Base-by-base conservation (phyloP, 352 stramenopile genomes). In the Globisporangium irregulare region DNA sequence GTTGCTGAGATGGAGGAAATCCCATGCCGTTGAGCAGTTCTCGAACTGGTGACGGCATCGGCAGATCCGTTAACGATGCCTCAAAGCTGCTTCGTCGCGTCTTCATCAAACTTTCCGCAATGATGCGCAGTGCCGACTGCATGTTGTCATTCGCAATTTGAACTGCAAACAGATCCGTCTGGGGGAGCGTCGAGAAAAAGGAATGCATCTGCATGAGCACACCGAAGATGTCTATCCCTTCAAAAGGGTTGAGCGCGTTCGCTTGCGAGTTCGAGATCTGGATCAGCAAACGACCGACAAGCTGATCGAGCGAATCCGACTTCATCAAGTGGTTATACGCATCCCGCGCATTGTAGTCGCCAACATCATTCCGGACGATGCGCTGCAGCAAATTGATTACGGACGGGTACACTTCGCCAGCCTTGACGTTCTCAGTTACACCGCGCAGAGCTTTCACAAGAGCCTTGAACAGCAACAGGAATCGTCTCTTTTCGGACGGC, bases 171-270 rank as follows among this genome's bases (percentile, higher is more conserved):
- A 90, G 60, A 48, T 94, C 80, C 8, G 67, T 84, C 50, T 80
- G 68, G 9, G 86, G 79, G 20, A 93, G 73, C 12, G 84, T 94
- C 6, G 84, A 86, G 55, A 95, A 94, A 68, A 94, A 93, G 41
- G 78, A 90, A 63, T 95, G 86, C 86, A 94, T 93, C 65, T 93
- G 82, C 83, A 93, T 93, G 36, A 95, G 73, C 25, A 94, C 80
- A 48, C 83, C 85, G 46, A 90, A 94, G 22, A 96, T 78, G 61
- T 96, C 82, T 59, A 94, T 87, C 12, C 77, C 77, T 70, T 92
- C 84, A 36, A 94, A 94, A 0, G 86, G 85, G 27, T 85, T 84
- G 18, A 91, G 20, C 6, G 75, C 76, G 25, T 77, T 81, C 3
- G 86, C 77, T 67, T 96, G 86, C 0, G 76, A 58, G 9, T 70